A percentile compares a stretch with the other conserved stretches of the same genome.
Evolutionary conservation across 495 filamentous ascomycete species (phyloP).

Genomic region (Bathelium albidoporum): DNA sequence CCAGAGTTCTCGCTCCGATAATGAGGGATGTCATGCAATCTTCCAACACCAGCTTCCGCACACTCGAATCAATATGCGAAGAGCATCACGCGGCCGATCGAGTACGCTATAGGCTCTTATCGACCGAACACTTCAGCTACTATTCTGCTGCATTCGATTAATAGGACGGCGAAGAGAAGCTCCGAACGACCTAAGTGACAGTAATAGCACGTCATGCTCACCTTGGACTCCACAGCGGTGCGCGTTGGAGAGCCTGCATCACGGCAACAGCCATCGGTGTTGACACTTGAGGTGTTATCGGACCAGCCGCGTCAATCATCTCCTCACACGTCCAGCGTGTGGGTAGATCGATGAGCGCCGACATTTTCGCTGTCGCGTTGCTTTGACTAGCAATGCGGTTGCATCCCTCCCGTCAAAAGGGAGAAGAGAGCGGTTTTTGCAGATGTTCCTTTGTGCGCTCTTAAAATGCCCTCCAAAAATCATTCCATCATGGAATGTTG

Average conservation of each 20-base stretch:
- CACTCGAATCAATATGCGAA: neutral
- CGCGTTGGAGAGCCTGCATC: slow-evolving; percentile 34
- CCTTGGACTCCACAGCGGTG: neutral
- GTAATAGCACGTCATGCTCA: neutral
- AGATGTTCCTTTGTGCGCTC: slow-evolving; percentile 74
- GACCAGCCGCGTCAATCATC: slow-evolving; percentile 70
- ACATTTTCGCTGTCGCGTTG: slow-evolving; percentile 31
- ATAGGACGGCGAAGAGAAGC: slow-evolving; percentile 1
- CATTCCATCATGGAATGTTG: neutral
- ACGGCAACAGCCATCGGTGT: slow-evolving; percentile 35
- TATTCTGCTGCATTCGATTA: neutral
- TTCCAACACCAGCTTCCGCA: neutral
- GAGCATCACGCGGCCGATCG: neutral
- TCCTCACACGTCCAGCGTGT: slow-evolving; percentile 23
- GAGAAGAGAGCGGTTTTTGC: slow-evolving; percentile 63
- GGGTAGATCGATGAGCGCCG: slow-evolving; percentile 60
- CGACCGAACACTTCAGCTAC: neutral
- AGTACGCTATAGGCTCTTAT: neutral
- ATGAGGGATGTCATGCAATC: neutral
- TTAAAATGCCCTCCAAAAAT: slow-evolving; percentile 44
- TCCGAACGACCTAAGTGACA: neutral
- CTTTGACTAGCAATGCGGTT: slow-evolving; percentile 26
- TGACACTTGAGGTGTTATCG: slow-evolving; percentile 32
- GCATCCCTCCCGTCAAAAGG: slow-evolving; percentile 26
- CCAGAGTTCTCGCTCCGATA: slow-evolving; percentile 17